Percentiles rank a stretch among this genome's conserved stretches.
Evolutionary conservation across 192 early-diverging fungal species (phyloP).

Genomic region (Entomortierella parvispora): DNA sequence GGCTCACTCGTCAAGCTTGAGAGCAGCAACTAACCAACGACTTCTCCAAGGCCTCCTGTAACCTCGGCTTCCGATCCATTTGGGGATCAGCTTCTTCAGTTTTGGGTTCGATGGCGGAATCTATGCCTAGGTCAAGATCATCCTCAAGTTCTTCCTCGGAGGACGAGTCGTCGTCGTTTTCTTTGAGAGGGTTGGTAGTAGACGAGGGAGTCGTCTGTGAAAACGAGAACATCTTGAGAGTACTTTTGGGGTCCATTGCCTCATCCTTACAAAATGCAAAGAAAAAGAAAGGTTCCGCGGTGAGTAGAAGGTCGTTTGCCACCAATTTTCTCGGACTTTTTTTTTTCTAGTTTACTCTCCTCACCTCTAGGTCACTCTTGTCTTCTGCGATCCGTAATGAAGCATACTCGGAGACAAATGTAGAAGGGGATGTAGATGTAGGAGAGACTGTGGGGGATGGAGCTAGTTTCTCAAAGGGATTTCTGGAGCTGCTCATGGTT

Average conservation of each 20-base stretch:
- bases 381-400: background rate
- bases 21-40: too few relatives aligned
- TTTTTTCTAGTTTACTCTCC: too few relatives aligned
- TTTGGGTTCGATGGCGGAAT: background rate
- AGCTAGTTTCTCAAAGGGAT: slow-evolving; percentile 39
- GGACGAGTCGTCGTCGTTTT: background rate
- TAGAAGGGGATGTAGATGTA: background rate
- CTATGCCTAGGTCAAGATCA: background rate
- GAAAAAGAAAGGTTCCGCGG: background rate
- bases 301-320: slow-evolving; percentile 2
- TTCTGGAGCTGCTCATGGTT: slow-evolving; percentile 17
- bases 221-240: slow-evolving; percentile 37
- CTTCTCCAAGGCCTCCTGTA: slow-evolving; percentile 37
- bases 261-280: slow-evolving; percentile 20
- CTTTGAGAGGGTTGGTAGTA: background rate
- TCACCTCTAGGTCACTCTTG: background rate
- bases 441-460: background rate
- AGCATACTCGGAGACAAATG: background rate
- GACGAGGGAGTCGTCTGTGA: slow-evolving; percentile 10
- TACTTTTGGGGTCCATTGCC: slow-evolving; percentile 33
- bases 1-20: background rate
- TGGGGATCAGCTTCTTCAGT: background rate
- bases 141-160: slow-evolving; percentile 17
- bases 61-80: slow-evolving; percentile 1
- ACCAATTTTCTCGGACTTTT: slow-evolving; percentile 2